Conservation (phyloP, 163 green algal genomes). For the Scenedesmus sp. region DNA sequence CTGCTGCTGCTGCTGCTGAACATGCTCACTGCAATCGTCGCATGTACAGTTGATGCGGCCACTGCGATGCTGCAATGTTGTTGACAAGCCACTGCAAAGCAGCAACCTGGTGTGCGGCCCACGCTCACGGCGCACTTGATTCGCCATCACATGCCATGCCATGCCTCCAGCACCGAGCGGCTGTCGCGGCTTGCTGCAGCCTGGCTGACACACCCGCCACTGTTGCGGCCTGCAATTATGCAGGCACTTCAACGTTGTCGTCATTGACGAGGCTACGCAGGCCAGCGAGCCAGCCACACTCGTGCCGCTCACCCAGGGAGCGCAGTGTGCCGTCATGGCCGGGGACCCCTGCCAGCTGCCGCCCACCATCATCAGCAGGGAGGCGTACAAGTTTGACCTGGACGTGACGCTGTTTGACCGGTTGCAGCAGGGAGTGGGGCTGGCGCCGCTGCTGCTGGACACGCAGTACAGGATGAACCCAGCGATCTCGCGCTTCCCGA, state of each 20-base stretch:
- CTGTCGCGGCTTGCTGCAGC: too few relatives aligned
- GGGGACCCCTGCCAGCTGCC: constrained; percentile 93
- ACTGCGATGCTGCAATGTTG: too few relatives aligned
- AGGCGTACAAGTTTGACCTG: constrained; percentile 69
- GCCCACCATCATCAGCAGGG: constrained; percentile 85
- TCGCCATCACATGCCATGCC: too few relatives aligned
- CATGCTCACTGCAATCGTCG: too few relatives aligned
- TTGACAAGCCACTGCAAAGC: too few relatives aligned
- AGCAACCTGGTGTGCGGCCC: too few relatives aligned
- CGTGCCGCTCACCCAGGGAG: constrained; percentile 82
- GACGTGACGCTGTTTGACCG: constrained; percentile 85
- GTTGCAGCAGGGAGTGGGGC: constrained; percentile 53
- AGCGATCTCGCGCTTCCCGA: constrained; percentile 79
- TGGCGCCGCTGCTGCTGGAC: constrained; percentile 83
- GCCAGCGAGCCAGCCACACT: constrained; percentile 87
- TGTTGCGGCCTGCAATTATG: neutral
- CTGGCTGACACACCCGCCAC: neutral
- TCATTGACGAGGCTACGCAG: constrained; percentile 97
- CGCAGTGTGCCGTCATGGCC: constrained; percentile 85
- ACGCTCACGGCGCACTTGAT: too few relatives aligned
- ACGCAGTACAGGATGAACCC: constrained; percentile 96
- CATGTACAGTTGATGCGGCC: too few relatives aligned
- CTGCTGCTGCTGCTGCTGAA: too few relatives aligned
- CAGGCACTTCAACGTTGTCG: constrained; percentile 84
- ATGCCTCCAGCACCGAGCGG: too few relatives aligned